Conservation (phyloP, 176 grass and related monocot genomes). For the Rhynchospora breviuscula region DNA sequence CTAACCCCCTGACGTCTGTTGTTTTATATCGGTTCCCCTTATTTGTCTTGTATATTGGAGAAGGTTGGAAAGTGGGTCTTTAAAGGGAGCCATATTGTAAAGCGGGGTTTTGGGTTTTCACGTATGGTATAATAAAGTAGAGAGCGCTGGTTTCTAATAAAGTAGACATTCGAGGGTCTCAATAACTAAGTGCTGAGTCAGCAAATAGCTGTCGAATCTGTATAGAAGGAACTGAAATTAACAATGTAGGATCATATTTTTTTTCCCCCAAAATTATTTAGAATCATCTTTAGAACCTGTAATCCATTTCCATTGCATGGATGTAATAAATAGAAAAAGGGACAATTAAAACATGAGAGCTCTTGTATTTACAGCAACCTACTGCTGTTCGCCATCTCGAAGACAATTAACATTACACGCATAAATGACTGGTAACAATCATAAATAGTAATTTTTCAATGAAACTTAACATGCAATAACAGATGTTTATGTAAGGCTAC, state of each 20-base stretch:
- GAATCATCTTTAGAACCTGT: neutral
- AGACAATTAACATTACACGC: neutral
- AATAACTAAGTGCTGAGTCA: neutral
- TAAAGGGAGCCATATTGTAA: neutral
- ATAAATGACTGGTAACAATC: neutral
- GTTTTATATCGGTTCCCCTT: neutral
- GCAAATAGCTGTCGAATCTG: neutral
- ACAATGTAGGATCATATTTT: neutral
- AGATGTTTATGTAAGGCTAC: neutral
- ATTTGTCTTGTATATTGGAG: neutral
- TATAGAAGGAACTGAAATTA: neutral
- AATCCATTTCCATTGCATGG: neutral
- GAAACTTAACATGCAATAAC: neutral
- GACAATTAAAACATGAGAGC: neutral
- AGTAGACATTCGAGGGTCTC: neutral
- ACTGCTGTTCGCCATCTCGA: neutral
- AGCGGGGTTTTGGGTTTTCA: neutral
- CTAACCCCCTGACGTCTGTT: neutral
- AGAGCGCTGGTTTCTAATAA: neutral
- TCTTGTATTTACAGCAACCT: neutral
- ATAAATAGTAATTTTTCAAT: neutral
- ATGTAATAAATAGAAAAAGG: neutral
- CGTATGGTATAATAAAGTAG: neutral
- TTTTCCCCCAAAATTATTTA: neutral
- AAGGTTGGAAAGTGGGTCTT: neutral